These are phyloP conservation scores for Bipolaris cookei DNA, from an alignment of 2,329 filamentous ascomycete species.

Conservation along the genomic window DNA sequence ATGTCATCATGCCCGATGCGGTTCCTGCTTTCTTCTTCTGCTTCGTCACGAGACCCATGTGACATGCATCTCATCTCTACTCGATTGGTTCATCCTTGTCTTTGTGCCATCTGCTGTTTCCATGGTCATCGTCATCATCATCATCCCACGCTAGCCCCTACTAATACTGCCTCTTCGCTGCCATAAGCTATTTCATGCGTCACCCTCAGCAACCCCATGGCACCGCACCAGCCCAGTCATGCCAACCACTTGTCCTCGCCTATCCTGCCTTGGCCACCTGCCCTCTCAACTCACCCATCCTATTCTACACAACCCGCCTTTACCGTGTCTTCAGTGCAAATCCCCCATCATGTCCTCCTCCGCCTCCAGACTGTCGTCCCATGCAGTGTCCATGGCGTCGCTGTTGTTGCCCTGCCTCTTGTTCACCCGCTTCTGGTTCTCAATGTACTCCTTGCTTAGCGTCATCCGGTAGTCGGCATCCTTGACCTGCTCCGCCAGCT, in stretches of 20 bases:
- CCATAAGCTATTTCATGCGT: conserved; percentile 37
- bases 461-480: conserved; percentile 63
- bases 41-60: not conserved
- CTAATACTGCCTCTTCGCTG: conserved; percentile 10
- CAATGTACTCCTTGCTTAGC: conserved; percentile 65
- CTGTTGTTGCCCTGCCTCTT: conserved; percentile 47
- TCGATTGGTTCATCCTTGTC: not conserved
- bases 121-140: not conserved
- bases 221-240: conserved; percentile 13
- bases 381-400: conserved; percentile 48
- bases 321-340: conserved; percentile 30
- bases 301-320: not conserved
- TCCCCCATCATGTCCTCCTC: conserved; percentile 52
- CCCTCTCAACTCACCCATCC: too few species aligned
- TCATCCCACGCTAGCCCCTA: not conserved
- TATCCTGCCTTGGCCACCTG: too few species aligned
- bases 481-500: conserved; percentile 59
- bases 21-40: conserved; percentile 3
- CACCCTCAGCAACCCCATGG: conserved; percentile 36
- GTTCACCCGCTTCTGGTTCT: conserved; percentile 57
- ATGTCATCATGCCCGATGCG: not conserved
- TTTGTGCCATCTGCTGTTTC: not conserved
- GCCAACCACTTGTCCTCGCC: not conserved
- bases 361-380: conserved; percentile 41
- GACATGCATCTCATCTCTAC: not conserved